Conservation (phyloP, 176 grass and related monocot genomes). For the Phragmites australis region DNA sequence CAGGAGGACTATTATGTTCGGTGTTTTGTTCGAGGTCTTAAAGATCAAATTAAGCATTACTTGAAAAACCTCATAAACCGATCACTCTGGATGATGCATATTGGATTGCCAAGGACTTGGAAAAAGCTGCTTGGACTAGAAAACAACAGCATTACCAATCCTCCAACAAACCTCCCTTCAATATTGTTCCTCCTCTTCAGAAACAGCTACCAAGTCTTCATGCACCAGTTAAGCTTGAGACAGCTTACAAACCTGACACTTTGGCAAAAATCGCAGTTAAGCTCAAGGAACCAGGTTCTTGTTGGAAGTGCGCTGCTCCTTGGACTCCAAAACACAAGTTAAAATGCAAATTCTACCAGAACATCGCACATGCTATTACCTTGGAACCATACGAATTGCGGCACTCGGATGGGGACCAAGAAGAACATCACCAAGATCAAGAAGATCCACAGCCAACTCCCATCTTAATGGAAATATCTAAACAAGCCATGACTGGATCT, state of each 20-base stretch:
- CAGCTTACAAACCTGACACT: fast-evolving
- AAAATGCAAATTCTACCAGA: background rate
- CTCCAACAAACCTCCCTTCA: no score
- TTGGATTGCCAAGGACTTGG: background rate
- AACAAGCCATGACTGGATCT: background rate
- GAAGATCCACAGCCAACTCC: no score
- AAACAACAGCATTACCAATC: fast-evolving
- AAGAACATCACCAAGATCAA: no score
- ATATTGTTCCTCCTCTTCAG: no score
- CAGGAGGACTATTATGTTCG: background rate
- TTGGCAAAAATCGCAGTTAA: background rate
- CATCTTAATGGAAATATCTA: background rate
- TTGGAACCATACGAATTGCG: background rate
- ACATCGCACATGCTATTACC: background rate
- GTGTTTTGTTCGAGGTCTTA: background rate
- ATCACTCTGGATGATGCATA: background rate
- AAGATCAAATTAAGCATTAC: background rate
- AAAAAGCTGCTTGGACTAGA: background rate
- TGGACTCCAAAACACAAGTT: background rate
- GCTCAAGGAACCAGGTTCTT: background rate
- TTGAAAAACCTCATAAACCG: background rate
- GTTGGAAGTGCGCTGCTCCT: background rate
- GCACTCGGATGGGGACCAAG: no score
- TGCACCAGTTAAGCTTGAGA: background rate
- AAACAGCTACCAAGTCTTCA: background rate